Evolutionary conservation across 257 asterid genomes (phyloP).

Genomic region (Penstemon davidsonii): DNA sequence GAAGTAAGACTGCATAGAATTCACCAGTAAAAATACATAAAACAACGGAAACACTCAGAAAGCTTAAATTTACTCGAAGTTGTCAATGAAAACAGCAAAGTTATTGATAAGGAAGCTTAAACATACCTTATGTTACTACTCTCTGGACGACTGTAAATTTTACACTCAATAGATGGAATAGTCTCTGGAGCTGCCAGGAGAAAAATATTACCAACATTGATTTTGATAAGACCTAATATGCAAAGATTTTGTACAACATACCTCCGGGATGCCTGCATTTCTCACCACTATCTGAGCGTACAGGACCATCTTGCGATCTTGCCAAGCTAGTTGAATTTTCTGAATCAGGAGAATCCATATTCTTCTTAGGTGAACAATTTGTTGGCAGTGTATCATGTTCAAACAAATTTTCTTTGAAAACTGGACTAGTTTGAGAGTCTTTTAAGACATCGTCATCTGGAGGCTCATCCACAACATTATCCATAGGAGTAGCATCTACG

Average conservation of each 20-base stretch:
- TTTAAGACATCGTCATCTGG: conserved; percentile 25
- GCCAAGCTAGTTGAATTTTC: conserved; percentile 24
- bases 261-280: conserved; percentile 29
- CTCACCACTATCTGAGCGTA: conserved; percentile 28
- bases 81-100: neutral
- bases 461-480: conserved; percentile 24
- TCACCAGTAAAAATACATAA: conserved; percentile 18
- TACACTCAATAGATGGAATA: conserved; percentile 29
- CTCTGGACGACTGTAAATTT: conserved; percentile 33
- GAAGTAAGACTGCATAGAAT: neutral
- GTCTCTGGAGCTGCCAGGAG: conserved; percentile 35
- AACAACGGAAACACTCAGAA: neutral
- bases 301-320: conserved; percentile 24
- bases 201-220: conserved; percentile 19
- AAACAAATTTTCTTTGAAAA: conserved; percentile 21
- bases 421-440: conserved; percentile 21
- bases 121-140: conserved; percentile 53
- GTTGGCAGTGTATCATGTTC: conserved; percentile 20
- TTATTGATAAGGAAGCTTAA: conserved; percentile 9
- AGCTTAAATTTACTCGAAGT: neutral
- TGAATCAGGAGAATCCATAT: conserved; percentile 26
- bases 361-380: conserved; percentile 22
- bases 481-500: conserved; percentile 21
- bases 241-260: conserved; percentile 19
- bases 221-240: conserved; percentile 20